These are phyloP conservation scores for Trypanosoma platydactyli DNA, from an alignment of 208 protist species.

Conservation along the genomic window DNA sequence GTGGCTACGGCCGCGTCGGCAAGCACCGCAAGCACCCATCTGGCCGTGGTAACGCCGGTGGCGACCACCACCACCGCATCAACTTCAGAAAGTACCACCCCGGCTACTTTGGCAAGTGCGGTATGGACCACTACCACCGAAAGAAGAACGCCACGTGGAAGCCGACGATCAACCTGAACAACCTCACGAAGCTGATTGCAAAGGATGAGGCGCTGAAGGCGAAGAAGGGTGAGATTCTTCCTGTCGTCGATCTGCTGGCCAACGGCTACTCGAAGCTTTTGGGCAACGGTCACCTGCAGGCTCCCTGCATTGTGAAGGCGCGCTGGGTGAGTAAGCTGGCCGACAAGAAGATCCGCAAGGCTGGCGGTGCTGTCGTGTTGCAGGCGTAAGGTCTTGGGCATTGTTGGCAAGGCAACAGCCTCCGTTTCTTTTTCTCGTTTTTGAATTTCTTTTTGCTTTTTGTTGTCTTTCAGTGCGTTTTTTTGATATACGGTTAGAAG, in stretches of 20 bases:
- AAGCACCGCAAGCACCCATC: slow-evolving; percentile 99
- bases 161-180: slow-evolving; percentile 99
- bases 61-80: slow-evolving; percentile 99
- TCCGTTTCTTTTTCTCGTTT: slow-evolving; percentile 19
- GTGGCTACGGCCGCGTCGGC: slow-evolving; percentile 93
- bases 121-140: slow-evolving; percentile 98
- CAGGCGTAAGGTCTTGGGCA: slow-evolving; percentile 87
- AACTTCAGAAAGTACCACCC: slow-evolving; percentile 99
- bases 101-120: slow-evolving; percentile 99
- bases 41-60: slow-evolving; percentile 99
- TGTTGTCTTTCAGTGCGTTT: slow-evolving; percentile 10
- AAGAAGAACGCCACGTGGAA: slow-evolving; percentile 94
- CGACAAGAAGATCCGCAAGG: slow-evolving; percentile 99
- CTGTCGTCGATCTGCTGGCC: slow-evolving; percentile 97
- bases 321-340: slow-evolving; percentile 98
- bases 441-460: slow-evolving; percentile 5
- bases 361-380: slow-evolving; percentile 97
- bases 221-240: slow-evolving; percentile 88
- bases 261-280: slow-evolving; percentile 99
- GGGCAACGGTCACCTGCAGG: slow-evolving; percentile 97
- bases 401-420: background rate
- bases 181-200: slow-evolving; percentile 98
- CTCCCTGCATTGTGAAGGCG: slow-evolving; percentile 99
- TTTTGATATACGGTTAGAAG: no score
- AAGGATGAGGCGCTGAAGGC: slow-evolving; percentile 80